Percentiles rank a stretch among this genome's conserved stretches.
Evolutionary conservation across 1,139 yeast species (phyloP).

Genomic region (Lodderomyces pseudojiufengensis): DNA sequence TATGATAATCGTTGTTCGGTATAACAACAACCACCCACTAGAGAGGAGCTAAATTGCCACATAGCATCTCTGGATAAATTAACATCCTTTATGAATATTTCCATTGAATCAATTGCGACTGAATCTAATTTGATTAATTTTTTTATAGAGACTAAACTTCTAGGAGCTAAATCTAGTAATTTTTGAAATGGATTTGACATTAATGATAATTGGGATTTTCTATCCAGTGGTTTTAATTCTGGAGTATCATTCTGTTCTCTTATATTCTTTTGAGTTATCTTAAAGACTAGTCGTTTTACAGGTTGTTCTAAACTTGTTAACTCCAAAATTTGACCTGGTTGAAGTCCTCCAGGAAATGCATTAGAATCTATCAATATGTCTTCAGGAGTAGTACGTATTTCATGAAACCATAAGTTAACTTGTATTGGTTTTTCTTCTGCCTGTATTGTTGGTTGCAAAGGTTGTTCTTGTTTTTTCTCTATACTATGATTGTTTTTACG

Average conservation of each 20-base stretch:
- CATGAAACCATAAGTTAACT: conserved; percentile 73
- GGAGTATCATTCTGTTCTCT: conserved; percentile 7
- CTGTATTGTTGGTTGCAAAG: conserved; percentile 6
- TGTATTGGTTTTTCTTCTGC: conserved; percentile 25
- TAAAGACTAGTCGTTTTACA: conserved; percentile 21
- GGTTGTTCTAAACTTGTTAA: conserved; percentile 21
- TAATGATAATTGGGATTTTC: conserved; percentile 47
- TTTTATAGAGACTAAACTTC: conserved; percentile 57
- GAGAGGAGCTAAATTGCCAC: conserved; percentile 74
- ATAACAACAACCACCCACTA: conserved; percentile 65
- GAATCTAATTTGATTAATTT: conserved; percentile 31
- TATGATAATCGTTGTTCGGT: conserved; percentile 63
- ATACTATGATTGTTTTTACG: conserved; percentile 12
- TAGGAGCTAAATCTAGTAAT: conserved; percentile 60
- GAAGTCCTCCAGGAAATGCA: conserved; percentile 52
- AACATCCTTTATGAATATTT: conserved; percentile 75
- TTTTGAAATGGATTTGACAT: conserved; percentile 60
- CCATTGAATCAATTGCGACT: conserved; percentile 77
- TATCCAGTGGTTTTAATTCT: conserved; percentile 3
- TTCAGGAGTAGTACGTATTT: conserved; percentile 52
- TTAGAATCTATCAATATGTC: conserved; percentile 61
- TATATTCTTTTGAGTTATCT: conserved; percentile 18
- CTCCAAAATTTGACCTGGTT: conserved; percentile 75
- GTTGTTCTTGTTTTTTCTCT: conserved; percentile 7
- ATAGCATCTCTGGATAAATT: conserved; percentile 86